These are phyloP conservation scores for Annulohypoxylon moriforme DNA, from an alignment of 495 filamentous ascomycete species.

Conservation along the genomic window DNA sequence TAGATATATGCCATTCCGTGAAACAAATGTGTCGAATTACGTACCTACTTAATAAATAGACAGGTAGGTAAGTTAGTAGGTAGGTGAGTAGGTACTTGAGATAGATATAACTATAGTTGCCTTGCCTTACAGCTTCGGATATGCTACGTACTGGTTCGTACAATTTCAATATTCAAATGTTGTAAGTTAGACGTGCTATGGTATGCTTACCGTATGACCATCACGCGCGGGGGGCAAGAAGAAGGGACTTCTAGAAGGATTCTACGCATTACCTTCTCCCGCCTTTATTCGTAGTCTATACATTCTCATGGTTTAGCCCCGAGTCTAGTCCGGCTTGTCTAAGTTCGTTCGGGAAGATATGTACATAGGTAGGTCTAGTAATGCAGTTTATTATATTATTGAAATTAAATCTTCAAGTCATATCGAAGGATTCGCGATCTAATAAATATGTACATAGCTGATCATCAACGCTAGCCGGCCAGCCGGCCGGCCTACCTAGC, in stretches of 20 bases:
- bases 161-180: background rate
- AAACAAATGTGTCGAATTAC: too few relatives aligned
- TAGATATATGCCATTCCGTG: too few relatives aligned
- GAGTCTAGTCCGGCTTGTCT: constrained; percentile 2
- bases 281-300: background rate
- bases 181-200: background rate
- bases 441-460: constrained; percentile 4
- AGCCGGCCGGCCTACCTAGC: too few relatives aligned
- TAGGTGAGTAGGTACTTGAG: background rate
- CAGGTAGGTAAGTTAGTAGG: background rate
- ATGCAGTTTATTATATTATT: constrained; percentile 12
- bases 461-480: too few relatives aligned
- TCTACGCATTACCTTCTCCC: constrained; percentile 10
- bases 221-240: constrained; percentile 7
- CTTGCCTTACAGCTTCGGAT: background rate
- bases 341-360: constrained; percentile 28
- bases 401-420: constrained; percentile 14
- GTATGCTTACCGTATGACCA: constrained; percentile 4
- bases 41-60: background rate
- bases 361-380: background rate
- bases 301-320: too few relatives aligned
- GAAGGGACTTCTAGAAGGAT: constrained; percentile 27
- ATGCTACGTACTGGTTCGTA: background rate
- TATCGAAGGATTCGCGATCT: constrained; percentile 16
- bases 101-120: background rate